Base-by-base conservation (phyloP, 331 rosid species). In the Acacia pycnantha region DNA sequence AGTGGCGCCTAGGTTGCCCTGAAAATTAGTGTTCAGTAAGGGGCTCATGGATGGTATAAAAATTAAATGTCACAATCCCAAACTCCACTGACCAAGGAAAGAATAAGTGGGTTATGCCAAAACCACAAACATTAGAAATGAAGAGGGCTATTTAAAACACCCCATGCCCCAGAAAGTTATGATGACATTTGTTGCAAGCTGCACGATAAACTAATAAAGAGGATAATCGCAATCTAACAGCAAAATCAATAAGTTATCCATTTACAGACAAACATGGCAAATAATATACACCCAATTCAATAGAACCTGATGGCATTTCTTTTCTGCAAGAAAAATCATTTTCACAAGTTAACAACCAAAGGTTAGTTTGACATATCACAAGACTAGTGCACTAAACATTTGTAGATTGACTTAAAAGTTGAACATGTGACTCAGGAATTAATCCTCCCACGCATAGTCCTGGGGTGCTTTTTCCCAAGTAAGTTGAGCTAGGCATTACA, bases 1-100 rank as follows among this genome's bases (percentile, higher is more conserved):
- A 85, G 87, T 95, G 99, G 77, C 99, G 97, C 89, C 98, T 90
- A 40, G 99, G 98, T 89, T 95, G 99, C 70, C 99, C 99, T 95
- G 90, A 64, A 85, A 78, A 81, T 67, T 64, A 83, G 43, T 31
- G 46, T 7, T 35, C 26, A 19, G 61, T 84, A 85, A 87, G 74
- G 22, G 79, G 71, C 81, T 66, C 80, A 74, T 29, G 18, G 47
- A 59, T 21, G 73, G 77, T 24, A 27, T 22, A n/a, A 56, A 56
- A n/a, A 56, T 21, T 71, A 82, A 48, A 62, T 53, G 78, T 72
- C 86, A 82, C 41, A 56, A 69, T 40, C 22, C 46, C 76, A 43
- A 43, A 70, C 59, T 77, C 44, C 22, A 76, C 56, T 47, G 56
- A 14, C 69, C n/a, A 80, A 66, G 35, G 64, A 73, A 58, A 78